Evolutionary conservation across 768 basidiomycete genomes (phyloP).

Genomic region (Dacryopinax spathularia): DNA sequence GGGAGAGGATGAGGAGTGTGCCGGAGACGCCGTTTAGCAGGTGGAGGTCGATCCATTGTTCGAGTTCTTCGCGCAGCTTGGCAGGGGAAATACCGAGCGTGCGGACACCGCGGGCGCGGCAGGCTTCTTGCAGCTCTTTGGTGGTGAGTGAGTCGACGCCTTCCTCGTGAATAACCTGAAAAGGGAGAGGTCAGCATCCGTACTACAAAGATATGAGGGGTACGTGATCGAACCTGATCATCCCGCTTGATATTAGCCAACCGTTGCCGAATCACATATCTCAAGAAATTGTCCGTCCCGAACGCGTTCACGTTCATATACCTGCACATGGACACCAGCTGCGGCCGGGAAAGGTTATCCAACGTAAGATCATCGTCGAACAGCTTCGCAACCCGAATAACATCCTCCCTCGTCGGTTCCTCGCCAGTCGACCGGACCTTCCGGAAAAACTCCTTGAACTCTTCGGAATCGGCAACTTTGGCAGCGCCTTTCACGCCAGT

Average conservation of each 20-base stretch:
- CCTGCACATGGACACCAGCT: constrained; percentile 89
- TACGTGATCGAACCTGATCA: constrained; percentile 38
- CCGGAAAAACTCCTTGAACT: constrained; percentile 98
- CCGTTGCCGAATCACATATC: constrained; percentile 74
- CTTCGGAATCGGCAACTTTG: constrained; percentile 84
- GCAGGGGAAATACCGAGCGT: constrained; percentile 79
- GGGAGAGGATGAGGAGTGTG: constrained; percentile 80
- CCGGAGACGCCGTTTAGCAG: constrained; percentile 84
- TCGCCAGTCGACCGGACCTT: constrained; percentile 96
- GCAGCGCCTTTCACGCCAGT: constrained; percentile 83
- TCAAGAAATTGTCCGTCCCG: constrained; percentile 95
- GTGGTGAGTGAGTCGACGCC: constrained; percentile 84
- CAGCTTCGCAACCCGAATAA: constrained; percentile 87
- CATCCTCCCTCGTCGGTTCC: constrained; percentile 71
- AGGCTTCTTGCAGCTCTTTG: constrained; percentile 81
- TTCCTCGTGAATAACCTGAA: constrained; percentile 71
- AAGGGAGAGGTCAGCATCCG: not conserved
- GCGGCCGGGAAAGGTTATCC: constrained; percentile 96
- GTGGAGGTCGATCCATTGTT: constrained; percentile 87
- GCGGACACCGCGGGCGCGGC: constrained; percentile 85
- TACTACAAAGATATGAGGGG: not conserved
- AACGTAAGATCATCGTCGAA: constrained; percentile 97
- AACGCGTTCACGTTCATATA: constrained; percentile 99
- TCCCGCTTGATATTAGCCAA: constrained; percentile 74
- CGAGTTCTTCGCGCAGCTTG: constrained; percentile 73